Evolutionary conservation across 305 asterid species (phyloP), one percentile per base, ranked within the genome.

Genomic region (Fraxinus sp.): DNA sequence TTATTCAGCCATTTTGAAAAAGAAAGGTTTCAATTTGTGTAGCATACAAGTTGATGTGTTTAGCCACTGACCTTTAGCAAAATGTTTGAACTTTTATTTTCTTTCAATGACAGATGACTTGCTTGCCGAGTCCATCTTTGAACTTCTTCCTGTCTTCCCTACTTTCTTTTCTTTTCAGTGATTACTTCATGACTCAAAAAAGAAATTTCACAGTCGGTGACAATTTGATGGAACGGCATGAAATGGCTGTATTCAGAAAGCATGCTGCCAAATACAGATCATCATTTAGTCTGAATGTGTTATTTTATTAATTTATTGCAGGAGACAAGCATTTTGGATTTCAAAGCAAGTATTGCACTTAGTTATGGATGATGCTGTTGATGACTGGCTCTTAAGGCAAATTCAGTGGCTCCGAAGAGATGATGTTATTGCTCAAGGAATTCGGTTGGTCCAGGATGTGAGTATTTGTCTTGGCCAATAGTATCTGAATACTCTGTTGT

Each of bases 291-390:
- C 72, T 83, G 39, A 76, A 76, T 79, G 3, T 36, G 8, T 6
- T 73, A 49, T 13, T 66, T 18, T 66, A 77, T 71, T 78, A 81
- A 30, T 75, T 39, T 41, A 70, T 46, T 82, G 89, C 84, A 95
- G 98, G 89, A 92, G 98, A 88, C 98, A 95, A 87, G 98, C 92
- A 64, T 95, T 93, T 86, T 95, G 98, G 98, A 93, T 95, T 81
- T 95, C 98, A 77, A 93, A 92, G 90, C 97, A 95, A 88, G 92
- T 95, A 83, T 87, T 92, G 87, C 98, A 95, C 86, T 87, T 95
- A 87, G 82, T 93, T 91, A 95, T 95, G 97, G 98, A 93, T 85
- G 98, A 95, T 85, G 98, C 98, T 79, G 91, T 95, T 83, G 98
- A 95, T 87, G 98, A 95, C 88, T 92, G 95, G 93, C 95, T 95